Evolutionary conservation across 768 basidiomycete genomes (phyloP), one percentile per base, ranked within the genome.

Genomic region (Kwoniella sp.): DNA sequence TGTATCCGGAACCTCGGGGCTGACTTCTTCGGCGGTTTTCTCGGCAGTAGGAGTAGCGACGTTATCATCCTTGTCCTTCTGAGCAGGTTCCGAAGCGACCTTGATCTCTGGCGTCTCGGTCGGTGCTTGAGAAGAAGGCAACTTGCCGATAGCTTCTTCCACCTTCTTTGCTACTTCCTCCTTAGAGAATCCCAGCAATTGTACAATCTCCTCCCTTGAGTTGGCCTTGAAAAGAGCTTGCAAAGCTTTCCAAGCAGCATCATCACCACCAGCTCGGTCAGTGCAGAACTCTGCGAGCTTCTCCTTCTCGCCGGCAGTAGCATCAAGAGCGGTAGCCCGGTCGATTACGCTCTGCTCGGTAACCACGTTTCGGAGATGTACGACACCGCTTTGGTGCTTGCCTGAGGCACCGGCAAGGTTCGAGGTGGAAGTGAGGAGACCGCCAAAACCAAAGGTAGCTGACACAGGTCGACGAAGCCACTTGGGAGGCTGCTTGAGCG

Each of bases 401-500:
- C 92, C 92, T n/a, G 59, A 62, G n/a, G 79, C 71, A 25, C 74
- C 75, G 4, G 77, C 65, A 3, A 93, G 83, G 77, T 95, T 95
- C 55, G 85, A 86, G 2, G 92, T 87, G 1, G 87, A 86, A 13
- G 90, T 86, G 22, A 99, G 84, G 72, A 89, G 87, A 27, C 95
- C 95, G 2, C 93, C 91, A 69, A 93, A 98, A 0, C 94, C 95
- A 70, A 95, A 98, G 0, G 91, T 87, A 52, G 83, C 85, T 0
- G 88, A 88, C 0, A 85, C 83, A 0, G 95, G 91, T 21, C 94
- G 85, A 36, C 90, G 87, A 15, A 98, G 85, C 96, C 95, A 98
- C 73, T 92, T 94, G 0, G 95, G 95, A n/a, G 92, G 90, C 72
- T 94, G 91, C 76, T 90, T 90, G 67, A 97, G 86, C 0, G 92